phyloP scores from a whole-genome alignment of 2,329 filamentous ascomycete species.

The Talaromyces sp. region DNA sequence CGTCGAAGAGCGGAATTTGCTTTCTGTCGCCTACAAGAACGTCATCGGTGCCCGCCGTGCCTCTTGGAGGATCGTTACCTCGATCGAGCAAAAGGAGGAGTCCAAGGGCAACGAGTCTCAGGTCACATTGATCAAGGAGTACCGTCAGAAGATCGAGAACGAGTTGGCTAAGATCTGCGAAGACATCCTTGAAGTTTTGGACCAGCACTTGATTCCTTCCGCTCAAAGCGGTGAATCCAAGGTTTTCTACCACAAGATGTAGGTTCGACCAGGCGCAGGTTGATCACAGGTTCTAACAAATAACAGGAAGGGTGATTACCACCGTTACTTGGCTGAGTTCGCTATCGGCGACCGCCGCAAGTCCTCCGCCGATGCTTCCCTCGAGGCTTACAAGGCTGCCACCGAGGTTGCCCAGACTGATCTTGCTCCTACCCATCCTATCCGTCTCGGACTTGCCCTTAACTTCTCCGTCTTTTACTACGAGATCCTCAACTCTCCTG shows the following conservation, averaged over 20 bases:
- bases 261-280: slow-evolving; percentile 46
- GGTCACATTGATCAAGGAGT: slow-evolving; percentile 88
- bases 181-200: slow-evolving; percentile 93
- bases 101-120: slow-evolving; percentile 97
- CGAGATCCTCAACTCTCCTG: slow-evolving; percentile 97
- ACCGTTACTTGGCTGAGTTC: slow-evolving; percentile 98
- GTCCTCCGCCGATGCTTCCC: slow-evolving; percentile 86
- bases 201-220: slow-evolving; percentile 90
- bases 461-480: slow-evolving; percentile 99
- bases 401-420: slow-evolving; percentile 88
- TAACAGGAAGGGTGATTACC: slow-evolving; percentile 95
- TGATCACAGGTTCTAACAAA: not conserved
- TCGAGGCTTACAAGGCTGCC: slow-evolving; percentile 94
- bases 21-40: slow-evolving; percentile 99
- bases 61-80: slow-evolving; percentile 99
- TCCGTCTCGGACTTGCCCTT: slow-evolving; percentile 84
- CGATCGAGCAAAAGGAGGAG: slow-evolving; percentile 99
- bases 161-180: slow-evolving; percentile 98
- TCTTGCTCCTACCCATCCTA: slow-evolving; percentile 86
- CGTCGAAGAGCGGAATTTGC: slow-evolving; percentile 88
- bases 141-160: slow-evolving; percentile 96
- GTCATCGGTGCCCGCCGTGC: slow-evolving; percentile 97
- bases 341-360: slow-evolving; percentile 92
- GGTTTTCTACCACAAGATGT: slow-evolving; percentile 99
- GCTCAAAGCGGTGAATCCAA: slow-evolving; percentile 97